Base-by-base conservation (phyloP, 2,329 filamentous ascomycete species). In the Uncinocarpus reesii region DNA sequence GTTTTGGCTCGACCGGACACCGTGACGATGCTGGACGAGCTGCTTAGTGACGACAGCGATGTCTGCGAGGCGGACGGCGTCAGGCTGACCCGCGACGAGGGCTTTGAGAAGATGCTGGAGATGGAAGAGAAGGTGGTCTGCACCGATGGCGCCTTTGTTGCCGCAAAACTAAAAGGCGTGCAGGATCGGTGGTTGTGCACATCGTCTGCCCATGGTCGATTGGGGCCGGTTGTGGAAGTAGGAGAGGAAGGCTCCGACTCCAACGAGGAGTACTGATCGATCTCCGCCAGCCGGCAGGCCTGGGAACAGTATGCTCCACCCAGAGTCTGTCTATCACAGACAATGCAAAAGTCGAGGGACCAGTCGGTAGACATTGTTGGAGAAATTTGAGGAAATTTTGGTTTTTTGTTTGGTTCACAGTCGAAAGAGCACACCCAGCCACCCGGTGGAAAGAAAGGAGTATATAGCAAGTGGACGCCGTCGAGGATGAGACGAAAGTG, bases 261-360 rank as follows among this genome's bases (percentile, higher is more conserved):
- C 13, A 70, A 68, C 8, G 72, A 11, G 2, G 52, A 75, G 31
- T 78, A 80, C 67, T 80, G 81, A 68, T 95, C 88, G 59, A 90
- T 81, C 69, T 95, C 89, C 56, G 86, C 84, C 37, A 95, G 75
- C 56, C 87, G 80, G 76, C 89, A 95, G 24, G 85, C 79, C 70
- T 95, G 88, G 40, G 87, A 94, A 76, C 89, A 95, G 75, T 94
- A 95, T 56, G 85, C 80, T 53, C 81, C 81, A 49, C 81, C 81
- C 55, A 85, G 78, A 52, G 84, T 88, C 70, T 93, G 86, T 71
- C 84, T 83, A 71, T 95, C 89, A 74, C 89, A 95, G 72, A 84
- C 81, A 59, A 95, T 80, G 76, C 89, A 95, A 78, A 87, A 95
- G 69, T 93, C 83, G 67, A 84, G 86, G 60, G 85, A 85, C 87